Base-by-base conservation (phyloP, 805 yeast species). In the Pichia cephalocereana region DNA sequence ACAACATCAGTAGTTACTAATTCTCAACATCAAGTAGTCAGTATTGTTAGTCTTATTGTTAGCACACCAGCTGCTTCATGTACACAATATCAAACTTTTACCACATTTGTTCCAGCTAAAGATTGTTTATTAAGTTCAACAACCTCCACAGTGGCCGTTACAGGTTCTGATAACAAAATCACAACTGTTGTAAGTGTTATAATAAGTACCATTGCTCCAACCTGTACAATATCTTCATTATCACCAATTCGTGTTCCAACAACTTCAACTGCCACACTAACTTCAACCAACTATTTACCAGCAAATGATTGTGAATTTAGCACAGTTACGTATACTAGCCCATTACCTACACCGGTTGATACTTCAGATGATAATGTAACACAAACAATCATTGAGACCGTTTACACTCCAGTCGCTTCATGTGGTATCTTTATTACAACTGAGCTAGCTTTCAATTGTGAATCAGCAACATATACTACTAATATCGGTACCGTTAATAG, bases 351-450 rank as follows among this genome's bases (percentile, higher is more conserved):
- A 8, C 47, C 47, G 10, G 39, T 19, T 8, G 30, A 38, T 6
- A 14, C 40, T 8, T 15, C 37, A n/a, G 32, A 37, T 18, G 28
- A 32, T 8, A 42, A 23, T 43, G 34, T 46, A 14, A 46, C 49
- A n/a, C 15, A 37, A 14, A 14, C 38, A 11, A 36, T 46, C n/a
- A 40, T 46, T 27, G 48, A 41, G 31, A 41, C 42, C 4, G 37
- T 34, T 6, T 26, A 40, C 46, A 46, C 48, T 4, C 45, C 48
- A 12, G 31, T n/a, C 11, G 26, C 38, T 36, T 41, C 41, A 36
- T 46, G 48, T n/a, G 26, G n/a, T 40, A 31, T 36, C 6, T 18
- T 18, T 28, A 39, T 38, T 14, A 46, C 48, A 8, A 41, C 44
- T 2, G 44, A 41, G 41, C 10, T 7, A 14, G 48, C 45, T 7